Percentiles rank a stretch among this genome's conserved stretches.
Evolutionary conservation across 2,329 filamentous ascomycete genomes (phyloP).

Genomic region (Aspergillus jensenii): DNA sequence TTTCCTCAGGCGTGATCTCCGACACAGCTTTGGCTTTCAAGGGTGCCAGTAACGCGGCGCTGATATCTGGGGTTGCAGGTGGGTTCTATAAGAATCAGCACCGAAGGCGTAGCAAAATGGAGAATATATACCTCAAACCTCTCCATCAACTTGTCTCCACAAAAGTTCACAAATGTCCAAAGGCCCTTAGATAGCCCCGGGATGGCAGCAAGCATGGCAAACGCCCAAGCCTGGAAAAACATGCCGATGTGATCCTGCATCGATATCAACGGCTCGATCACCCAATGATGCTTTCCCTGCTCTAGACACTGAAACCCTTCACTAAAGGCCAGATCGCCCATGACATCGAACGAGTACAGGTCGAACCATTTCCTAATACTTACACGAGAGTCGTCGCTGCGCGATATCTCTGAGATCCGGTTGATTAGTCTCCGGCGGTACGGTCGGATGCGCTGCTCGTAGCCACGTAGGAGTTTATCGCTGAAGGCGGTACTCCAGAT

Average conservation of each 20-base stretch:
- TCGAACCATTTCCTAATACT: slow-evolving; percentile 41
- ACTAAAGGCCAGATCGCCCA: slow-evolving; percentile 17
- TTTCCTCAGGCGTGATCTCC: slow-evolving; percentile 16
- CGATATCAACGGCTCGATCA: slow-evolving; percentile 37
- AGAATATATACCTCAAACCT: slow-evolving; percentile 3
- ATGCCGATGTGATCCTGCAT: slow-evolving; percentile 24
- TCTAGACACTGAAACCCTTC: slow-evolving; percentile 10
- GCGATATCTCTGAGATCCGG: slow-evolving; percentile 26
- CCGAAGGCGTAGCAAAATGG: too few species aligned
- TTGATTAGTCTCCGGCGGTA: slow-evolving; percentile 38
- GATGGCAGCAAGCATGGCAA: neutral
- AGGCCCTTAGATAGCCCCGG: neutral
- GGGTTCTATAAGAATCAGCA: slow-evolving; percentile 2
- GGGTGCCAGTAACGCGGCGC: slow-evolving; percentile 25
- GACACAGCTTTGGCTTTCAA: slow-evolving; percentile 14
- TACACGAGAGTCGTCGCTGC: slow-evolving; percentile 24
- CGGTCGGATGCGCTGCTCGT: slow-evolving; percentile 38
- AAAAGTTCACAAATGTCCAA: slow-evolving; percentile 8
- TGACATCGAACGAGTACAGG: slow-evolving; percentile 17
- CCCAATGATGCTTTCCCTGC: slow-evolving; percentile 29
- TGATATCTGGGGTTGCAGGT: slow-evolving; percentile 25
- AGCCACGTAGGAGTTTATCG: slow-evolving; percentile 41
- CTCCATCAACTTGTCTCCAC: slow-evolving; percentile 5
- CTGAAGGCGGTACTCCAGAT: slow-evolving; percentile 46
- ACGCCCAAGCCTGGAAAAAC: slow-evolving; percentile 12